Base-by-base conservation (phyloP, 495 filamentous ascomycete genomes). In the Tricharina praecox region DNA sequence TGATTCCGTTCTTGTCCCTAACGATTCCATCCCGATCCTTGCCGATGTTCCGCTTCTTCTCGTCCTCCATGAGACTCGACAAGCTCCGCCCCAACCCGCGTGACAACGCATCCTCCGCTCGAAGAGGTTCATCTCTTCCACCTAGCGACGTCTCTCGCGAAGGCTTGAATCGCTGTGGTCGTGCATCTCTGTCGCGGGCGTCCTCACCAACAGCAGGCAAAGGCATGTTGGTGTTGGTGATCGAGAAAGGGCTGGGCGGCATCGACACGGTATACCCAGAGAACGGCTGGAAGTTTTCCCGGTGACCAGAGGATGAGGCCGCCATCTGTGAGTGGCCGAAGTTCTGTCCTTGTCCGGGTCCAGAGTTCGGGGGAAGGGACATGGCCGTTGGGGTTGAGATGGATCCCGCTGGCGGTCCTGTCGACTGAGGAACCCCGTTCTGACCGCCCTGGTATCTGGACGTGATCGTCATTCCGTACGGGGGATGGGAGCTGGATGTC, bases 41-140 rank as follows among this genome's bases (percentile, higher is more conserved):
- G 20, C 50, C 56, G 10, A 50, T 38, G n/a, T 45, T 41, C 23
- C 54, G 45, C 16, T 51, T 53, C 28, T 53, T 56, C 39, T 25
- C 50, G 8, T 48, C 59, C 45, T 48, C 46, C 18, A 57, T 15
- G 25, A 52, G 59, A 24, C 56, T 54, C 0, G 56, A 61, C 13
- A 45, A 20, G 20, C 45, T 45, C 4, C 57, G 58, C 11, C 51
- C 40, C 37, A 81, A 62, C 18, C 56, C 65, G 35, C 73, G 61
- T 44, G 68, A 69, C 11, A 52, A 56, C 45, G 67, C 48, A 33
- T 78, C 70, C 32, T 77, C 72, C 45, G 79, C 81, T 19, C 81
- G 76, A 40, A 76, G 47, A 16, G 54, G 61, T 46, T 72, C 66
- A 45, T 68, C 65, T 21, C 68, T 61, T 62, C 70, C 40, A 24